These are phyloP conservation scores for Amanita rubescens DNA, from an alignment of 768 basidiomycete species.

Conservation along the genomic window DNA sequence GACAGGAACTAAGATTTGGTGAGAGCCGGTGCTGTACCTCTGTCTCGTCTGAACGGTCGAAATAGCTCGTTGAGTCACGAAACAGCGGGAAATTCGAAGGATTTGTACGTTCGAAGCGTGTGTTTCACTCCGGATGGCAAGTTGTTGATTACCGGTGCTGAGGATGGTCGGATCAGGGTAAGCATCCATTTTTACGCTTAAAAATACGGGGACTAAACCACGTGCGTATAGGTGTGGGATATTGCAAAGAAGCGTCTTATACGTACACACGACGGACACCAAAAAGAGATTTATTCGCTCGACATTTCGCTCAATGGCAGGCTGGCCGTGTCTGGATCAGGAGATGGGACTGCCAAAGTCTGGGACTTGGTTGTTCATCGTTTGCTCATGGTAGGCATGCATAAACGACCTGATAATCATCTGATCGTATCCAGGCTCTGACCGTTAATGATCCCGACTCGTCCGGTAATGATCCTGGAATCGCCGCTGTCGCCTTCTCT, in stretches of 20 bases:
- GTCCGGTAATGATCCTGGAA: conserved; percentile 44
- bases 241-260: conserved; percentile 73
- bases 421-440: conserved; percentile 20
- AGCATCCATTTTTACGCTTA: conserved; percentile 17
- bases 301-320: conserved; percentile 83
- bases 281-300: conserved; percentile 89
- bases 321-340: conserved; percentile 47
- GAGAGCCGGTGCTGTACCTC: conserved; percentile 20
- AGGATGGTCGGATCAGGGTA: conserved; percentile 84
- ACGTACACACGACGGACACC: conserved; percentile 79
- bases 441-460: conserved; percentile 47
- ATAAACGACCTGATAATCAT: no score
- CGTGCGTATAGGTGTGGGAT: conserved; percentile 81
- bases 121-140: conserved; percentile 88
- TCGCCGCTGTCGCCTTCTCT: conserved; percentile 73
- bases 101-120: conserved; percentile 54
- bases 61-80: conserved; percentile 24
- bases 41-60: not conserved
- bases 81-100: conserved; percentile 17
- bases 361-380: conserved; percentile 32
- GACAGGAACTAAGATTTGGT: conserved; percentile 82
- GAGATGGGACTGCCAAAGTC: conserved; percentile 31
- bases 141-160: conserved; percentile 85
- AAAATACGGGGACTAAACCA: no score
- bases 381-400: not conserved